phyloP scores from a whole-genome alignment of 495 filamentous ascomycete species.

The Glarea lozoyensis region DNA sequence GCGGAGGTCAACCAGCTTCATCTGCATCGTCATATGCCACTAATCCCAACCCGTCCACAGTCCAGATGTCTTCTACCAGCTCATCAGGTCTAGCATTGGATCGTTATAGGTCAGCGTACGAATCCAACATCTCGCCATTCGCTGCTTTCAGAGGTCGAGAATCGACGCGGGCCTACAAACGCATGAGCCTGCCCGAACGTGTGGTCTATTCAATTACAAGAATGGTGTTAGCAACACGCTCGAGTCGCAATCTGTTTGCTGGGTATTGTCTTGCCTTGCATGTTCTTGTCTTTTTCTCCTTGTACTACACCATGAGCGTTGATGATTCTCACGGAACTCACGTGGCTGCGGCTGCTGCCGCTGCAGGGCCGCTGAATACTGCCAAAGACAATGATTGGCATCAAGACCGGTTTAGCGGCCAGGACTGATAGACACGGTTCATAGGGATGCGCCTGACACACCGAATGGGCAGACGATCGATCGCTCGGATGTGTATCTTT shows the following conservation, averaged over 20 bases:
- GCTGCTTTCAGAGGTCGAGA: conserved; percentile 90
- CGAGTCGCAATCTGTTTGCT: conserved; percentile 92
- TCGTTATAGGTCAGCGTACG: conserved; percentile 87
- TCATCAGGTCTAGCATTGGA: conserved; percentile 48
- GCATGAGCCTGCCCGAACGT: conserved; percentile 87
- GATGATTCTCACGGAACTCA: conserved; percentile 46
- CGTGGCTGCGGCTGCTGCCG: conserved; percentile 32
- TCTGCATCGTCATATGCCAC: conserved; percentile 62
- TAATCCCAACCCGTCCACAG: conserved; percentile 66
- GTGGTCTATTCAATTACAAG: conserved; percentile 84
- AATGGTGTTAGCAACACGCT: conserved; percentile 81
- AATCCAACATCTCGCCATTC: conserved; percentile 90
- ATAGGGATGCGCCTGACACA: too few species aligned
- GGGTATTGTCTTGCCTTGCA: conserved; percentile 86
- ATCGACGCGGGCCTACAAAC: conserved; percentile 82
- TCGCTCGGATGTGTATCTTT: too few species aligned
- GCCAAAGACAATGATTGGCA: conserved; percentile 50
- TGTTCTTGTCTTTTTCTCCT: conserved; percentile 71
- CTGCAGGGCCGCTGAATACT: conserved; percentile 28
- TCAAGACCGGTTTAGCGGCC: conserved; percentile 43
- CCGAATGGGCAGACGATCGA: too few species aligned
- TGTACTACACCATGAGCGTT: conserved; percentile 47
- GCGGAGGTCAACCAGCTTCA: conserved; percentile 49
- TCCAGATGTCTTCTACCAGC: conserved; percentile 51
- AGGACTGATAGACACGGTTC: conserved; percentile 12